These are phyloP conservation scores for Paulownia fortunei DNA, from an alignment of 257 asterid genomes.

Conservation along the genomic window DNA sequence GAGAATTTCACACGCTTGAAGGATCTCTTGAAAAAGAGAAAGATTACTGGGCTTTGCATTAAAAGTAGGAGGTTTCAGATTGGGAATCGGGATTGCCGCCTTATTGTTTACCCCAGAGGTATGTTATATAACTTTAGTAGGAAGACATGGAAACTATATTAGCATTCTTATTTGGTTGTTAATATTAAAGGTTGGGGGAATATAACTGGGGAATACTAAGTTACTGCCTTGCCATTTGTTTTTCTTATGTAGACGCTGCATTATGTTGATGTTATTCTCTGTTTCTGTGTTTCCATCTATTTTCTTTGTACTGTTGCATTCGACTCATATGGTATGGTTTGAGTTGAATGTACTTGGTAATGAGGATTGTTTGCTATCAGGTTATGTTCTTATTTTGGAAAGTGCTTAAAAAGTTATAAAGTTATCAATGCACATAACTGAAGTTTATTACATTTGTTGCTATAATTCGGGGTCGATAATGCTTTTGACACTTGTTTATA, in stretches of 20 bases:
- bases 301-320: slow-evolving; percentile 6
- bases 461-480: too few species aligned
- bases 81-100: slow-evolving; percentile 96
- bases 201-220: too few species aligned
- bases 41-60: slow-evolving; percentile 94
- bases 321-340: slow-evolving; percentile 7
- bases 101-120: slow-evolving; percentile 97
- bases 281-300: slow-evolving; percentile 7
- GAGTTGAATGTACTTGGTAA: background rate
- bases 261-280: background rate
- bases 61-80: slow-evolving; percentile 98
- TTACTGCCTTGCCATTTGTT: background rate
- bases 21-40: slow-evolving; percentile 92
- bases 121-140: slow-evolving; percentile 9
- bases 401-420: background rate
- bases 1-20: slow-evolving; percentile 93
- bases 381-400: background rate
- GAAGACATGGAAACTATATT: background rate
- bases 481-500: too few species aligned
- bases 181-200: background rate
- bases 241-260: background rate
- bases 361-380: background rate
- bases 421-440: background rate
- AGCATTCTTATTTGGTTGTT: background rate
- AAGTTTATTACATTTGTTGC: background rate